Conservation (phyloP, 108 stramenopile species). For the Stephanodiscus minutulus region DNA sequence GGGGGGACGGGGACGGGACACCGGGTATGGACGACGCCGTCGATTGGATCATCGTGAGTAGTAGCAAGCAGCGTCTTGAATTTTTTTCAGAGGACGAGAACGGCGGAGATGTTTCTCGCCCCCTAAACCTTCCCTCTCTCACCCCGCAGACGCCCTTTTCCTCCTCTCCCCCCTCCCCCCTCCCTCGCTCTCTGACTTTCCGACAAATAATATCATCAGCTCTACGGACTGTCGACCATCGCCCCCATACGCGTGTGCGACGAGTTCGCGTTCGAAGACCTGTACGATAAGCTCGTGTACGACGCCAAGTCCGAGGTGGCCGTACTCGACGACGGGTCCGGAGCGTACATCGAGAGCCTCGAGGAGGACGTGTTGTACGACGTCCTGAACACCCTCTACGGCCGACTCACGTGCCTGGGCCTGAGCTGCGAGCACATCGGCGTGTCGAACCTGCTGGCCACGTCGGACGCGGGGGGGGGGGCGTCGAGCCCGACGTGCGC, state of each 20-base stretch:
- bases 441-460: background rate
- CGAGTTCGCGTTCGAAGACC: background rate
- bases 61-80: too few species aligned
- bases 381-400: conserved; percentile 4
- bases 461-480: too few species aligned
- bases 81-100: background rate
- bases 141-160: background rate
- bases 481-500: conserved; percentile 14
- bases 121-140: background rate
- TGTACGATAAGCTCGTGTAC: conserved; percentile 27
- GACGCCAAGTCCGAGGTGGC: conserved; percentile 10
- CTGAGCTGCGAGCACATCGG: conserved; percentile 35
- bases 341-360: background rate
- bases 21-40: background rate
- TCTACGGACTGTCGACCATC: conserved; percentile 9
- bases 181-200: background rate
- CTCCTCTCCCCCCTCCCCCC: background rate
- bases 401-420: conserved; percentile 30
- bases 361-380: conserved; percentile 18
- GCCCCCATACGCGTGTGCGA: background rate
- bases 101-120: background rate
- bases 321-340: background rate
- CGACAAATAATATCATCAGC: background rate
- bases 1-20: background rate
- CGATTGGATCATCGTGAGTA: conserved; percentile 12